Percentiles rank a stretch among this genome's conserved stretches.
Evolutionary conservation across 768 basidiomycete genomes (phyloP).

Genomic region (Tulasnella sp.): DNA sequence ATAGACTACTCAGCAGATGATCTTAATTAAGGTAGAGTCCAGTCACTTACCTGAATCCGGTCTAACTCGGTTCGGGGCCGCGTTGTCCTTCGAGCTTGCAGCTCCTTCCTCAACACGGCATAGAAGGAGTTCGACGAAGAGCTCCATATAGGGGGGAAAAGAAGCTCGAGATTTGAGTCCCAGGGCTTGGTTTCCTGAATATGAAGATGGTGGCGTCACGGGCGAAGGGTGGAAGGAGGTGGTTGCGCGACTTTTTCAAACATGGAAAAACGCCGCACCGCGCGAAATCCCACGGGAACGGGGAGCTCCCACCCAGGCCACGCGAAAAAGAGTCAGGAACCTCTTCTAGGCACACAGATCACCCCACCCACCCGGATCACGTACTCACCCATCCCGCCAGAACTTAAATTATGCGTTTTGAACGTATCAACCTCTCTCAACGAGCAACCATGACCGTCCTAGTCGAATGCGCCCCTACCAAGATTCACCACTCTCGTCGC

Average conservation of each 20-base stretch:
- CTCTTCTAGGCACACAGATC: not conserved
- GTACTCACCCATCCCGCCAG: not conserved
- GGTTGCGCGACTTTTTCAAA: not conserved
- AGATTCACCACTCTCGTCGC: not conserved
- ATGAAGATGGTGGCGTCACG: not conserved
- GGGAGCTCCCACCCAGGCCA: not conserved
- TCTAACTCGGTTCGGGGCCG: not conserved
- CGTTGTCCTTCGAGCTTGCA: not conserved
- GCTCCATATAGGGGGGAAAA: not conserved
- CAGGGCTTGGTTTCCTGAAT: not conserved
- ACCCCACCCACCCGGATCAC: not conserved
- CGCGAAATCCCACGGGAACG: not conserved
- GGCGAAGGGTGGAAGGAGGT: not conserved
- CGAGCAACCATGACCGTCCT: not conserved
- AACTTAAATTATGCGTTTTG: not conserved
- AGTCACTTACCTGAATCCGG: not conserved
- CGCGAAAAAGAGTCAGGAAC: constrained; percentile 15
- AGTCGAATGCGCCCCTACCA: not conserved
- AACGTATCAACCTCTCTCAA: not conserved
- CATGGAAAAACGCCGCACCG: not conserved
- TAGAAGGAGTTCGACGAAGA: not conserved
- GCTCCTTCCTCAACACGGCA: not conserved
- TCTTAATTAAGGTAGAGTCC: not conserved
- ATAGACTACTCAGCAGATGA: not conserved
- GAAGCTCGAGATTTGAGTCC: no score